A percentile compares a stretch with the other conserved stretches of the same genome.
These are phyloP conservation scores for Phytophthora hibernalis DNA, from an alignment of 352 stramenopile species.

Conservation along the genomic window DNA sequence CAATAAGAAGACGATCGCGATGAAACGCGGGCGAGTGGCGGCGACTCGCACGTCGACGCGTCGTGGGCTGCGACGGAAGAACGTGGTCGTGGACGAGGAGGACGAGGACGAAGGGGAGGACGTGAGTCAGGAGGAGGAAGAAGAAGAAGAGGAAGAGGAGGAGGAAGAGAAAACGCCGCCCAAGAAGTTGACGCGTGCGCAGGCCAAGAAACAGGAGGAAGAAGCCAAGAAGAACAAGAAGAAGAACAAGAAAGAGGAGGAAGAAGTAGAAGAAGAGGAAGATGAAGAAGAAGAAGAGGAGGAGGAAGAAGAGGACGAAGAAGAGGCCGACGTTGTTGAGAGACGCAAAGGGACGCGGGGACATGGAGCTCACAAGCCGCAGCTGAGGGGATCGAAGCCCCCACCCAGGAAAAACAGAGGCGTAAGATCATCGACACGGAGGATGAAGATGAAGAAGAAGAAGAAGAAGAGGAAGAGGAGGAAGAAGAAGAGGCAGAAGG, in stretches of 20 bases:
- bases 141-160: slow-evolving; percentile 40
- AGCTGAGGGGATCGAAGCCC: slow-evolving; percentile 32
- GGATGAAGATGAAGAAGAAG: slow-evolving; percentile 42
- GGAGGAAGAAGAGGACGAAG: slow-evolving; percentile 40
- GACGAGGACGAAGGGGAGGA: slow-evolving; percentile 47
- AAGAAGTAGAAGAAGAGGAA: slow-evolving; percentile 40
- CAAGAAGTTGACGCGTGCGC: slow-evolving; percentile 43
- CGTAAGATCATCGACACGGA: slow-evolving; percentile 48
- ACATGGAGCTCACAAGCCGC: slow-evolving; percentile 21
- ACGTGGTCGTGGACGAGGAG: slow-evolving; percentile 74
- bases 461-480: slow-evolving; percentile 30
- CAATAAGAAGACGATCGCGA: slow-evolving; percentile 12
- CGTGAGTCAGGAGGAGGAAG: slow-evolving; percentile 37
- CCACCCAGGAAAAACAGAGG: slow-evolving; percentile 40
- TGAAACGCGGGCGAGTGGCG: slow-evolving; percentile 68
- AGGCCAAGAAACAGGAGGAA: slow-evolving; percentile 42
- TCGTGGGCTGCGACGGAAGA: slow-evolving; percentile 73
- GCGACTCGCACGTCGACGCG: slow-evolving; percentile 50
- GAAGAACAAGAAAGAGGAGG: slow-evolving; percentile 43
- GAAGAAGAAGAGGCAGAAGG: slow-evolving; percentile 32
- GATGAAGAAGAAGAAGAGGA: slow-evolving; percentile 58
- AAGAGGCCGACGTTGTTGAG: slow-evolving; percentile 43
- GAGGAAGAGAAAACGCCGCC: slow-evolving; percentile 39
- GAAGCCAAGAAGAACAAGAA: slow-evolving; percentile 45
- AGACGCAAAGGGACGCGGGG: slow-evolving; percentile 22